Conservation (phyloP, 371 early-diverging fungal genomes). For the Apophysomyces variabilis region DNA sequence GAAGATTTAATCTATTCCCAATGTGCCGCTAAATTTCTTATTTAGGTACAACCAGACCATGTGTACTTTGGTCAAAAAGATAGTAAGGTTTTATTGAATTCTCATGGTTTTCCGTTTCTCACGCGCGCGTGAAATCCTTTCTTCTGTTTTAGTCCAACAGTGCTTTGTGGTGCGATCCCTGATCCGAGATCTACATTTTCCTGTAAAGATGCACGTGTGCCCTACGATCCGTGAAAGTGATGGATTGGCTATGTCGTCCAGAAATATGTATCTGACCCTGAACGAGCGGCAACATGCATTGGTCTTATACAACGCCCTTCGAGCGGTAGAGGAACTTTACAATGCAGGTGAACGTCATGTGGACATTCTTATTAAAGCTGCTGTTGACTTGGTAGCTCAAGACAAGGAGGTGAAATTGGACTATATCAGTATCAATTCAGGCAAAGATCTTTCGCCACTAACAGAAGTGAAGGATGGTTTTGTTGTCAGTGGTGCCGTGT, state of each 20-base stretch:
- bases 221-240: slow-evolving; percentile 82
- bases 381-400: slow-evolving; percentile 43
- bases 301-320: slow-evolving; percentile 76
- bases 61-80: slow-evolving; percentile 98
- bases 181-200: slow-evolving; percentile 85
- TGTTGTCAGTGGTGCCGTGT: slow-evolving; percentile 89
- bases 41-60: slow-evolving; percentile 72
- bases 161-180: slow-evolving; percentile 83
- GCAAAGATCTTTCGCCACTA: slow-evolving; percentile 56
- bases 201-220: slow-evolving; percentile 74
- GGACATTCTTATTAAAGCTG: slow-evolving; percentile 53
- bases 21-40: no score
- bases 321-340: slow-evolving; percentile 57
- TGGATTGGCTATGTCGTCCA: slow-evolving; percentile 90
- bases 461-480: slow-evolving; percentile 62
- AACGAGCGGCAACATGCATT: slow-evolving; percentile 79
- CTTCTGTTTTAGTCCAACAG: slow-evolving; percentile 73
- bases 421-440: slow-evolving; percentile 84
- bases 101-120: not conserved
- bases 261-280: slow-evolving; percentile 85
- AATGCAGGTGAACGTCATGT: slow-evolving; percentile 52
- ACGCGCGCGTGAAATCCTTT: not conserved
- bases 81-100: slow-evolving; percentile 39
- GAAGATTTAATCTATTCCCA: no score
- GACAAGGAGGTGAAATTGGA: slow-evolving; percentile 67